Base-by-base conservation (phyloP, 179 eudicot species). In the Pouteria campechiana region DNA sequence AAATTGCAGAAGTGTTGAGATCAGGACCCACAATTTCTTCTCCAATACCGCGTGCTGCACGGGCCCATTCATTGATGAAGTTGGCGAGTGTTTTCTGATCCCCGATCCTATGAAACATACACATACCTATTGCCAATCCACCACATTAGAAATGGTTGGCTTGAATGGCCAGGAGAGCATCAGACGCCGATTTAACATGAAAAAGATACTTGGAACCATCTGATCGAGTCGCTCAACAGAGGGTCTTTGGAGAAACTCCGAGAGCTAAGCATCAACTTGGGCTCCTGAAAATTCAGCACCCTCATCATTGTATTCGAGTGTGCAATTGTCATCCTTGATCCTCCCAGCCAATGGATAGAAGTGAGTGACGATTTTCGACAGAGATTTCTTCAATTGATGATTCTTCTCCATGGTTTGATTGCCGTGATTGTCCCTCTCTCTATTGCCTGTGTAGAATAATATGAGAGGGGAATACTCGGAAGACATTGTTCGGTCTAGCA, bases 321-420 rank as follows among this genome's bases (percentile, higher is more conserved):
- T 8, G 6, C 20, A 13, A 12, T 31, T 38, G 3, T 1, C 40
- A n/a, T 19, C 41, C 17, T 38, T 7, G 21, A 48, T 2, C 1
- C 60, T 40, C 0, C 57, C 71, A 6, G 71, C 65, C 0, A 65
- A 37, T 6, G 65, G 61, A 10, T 65, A 65, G 18, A 58, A 58
- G 2, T 22, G 2, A 9, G 41, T 16, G 15, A 65, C 9, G 3
- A 57, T 25, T 4, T 3, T 15, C 2, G 52, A 37, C 3, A 58
- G 41, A 12, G 65, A 58, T n/a, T 5, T 9, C 17, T 48, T 65
- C 5, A 65, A 40, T 11, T 31, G 48, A 17, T 19, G 13, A 18
- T 38, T 11, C 3, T 6, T 32, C n/a, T 19, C n/a, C n/a, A n/a
- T n/a, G n/a, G n/a, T n/a, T n/a, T n/a, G n/a, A n/a, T n/a, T n/a